These are phyloP conservation scores for Tulasnella sp. DNA, from an alignment of 768 basidiomycete species.

Conservation along the genomic window DNA sequence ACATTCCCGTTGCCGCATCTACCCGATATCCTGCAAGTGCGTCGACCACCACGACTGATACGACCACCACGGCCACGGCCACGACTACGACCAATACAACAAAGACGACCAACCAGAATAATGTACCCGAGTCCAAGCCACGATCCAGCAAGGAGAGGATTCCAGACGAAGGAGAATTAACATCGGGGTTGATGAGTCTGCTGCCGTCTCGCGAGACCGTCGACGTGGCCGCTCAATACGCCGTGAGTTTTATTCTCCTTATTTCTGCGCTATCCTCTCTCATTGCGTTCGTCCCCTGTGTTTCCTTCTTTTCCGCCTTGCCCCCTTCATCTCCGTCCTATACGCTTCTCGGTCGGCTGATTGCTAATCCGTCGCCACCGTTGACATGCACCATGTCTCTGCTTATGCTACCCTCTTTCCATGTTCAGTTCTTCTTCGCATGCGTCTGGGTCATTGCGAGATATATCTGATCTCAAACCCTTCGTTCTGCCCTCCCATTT, in stretches of 20 bases:
- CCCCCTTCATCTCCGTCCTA: not conserved
- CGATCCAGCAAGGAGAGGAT: not conserved
- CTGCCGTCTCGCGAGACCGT: conserved; percentile 10
- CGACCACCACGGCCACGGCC: too few species aligned
- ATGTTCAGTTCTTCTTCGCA: conserved; percentile 9
- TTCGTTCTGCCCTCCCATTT: not conserved
- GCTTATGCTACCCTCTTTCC: not conserved
- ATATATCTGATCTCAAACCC: conserved; percentile 10
- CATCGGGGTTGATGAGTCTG: not conserved
- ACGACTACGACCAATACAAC: too few species aligned
- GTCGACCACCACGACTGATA: not conserved
- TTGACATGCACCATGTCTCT: conserved; percentile 6
- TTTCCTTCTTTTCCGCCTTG: conserved; percentile 4
- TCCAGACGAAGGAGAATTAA: not conserved
- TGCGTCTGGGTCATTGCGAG: conserved; percentile 3
- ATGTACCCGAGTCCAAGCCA: too few species aligned
- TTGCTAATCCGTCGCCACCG: conserved; percentile 3
- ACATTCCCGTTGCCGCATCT: not conserved
- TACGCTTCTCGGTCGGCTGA: not conserved
- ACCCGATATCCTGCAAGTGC: not conserved
- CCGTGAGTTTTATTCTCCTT: conserved; percentile 12
- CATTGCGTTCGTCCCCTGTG: conserved; percentile 15
- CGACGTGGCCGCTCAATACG: conserved; percentile 9
- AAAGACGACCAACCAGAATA: too few species aligned
- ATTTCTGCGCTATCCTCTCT: conserved; percentile 7